These are phyloP conservation scores for Blastobotrys raffinosifermentans DNA, from an alignment of 1,139 yeast species.

Conservation along the genomic window DNA sequence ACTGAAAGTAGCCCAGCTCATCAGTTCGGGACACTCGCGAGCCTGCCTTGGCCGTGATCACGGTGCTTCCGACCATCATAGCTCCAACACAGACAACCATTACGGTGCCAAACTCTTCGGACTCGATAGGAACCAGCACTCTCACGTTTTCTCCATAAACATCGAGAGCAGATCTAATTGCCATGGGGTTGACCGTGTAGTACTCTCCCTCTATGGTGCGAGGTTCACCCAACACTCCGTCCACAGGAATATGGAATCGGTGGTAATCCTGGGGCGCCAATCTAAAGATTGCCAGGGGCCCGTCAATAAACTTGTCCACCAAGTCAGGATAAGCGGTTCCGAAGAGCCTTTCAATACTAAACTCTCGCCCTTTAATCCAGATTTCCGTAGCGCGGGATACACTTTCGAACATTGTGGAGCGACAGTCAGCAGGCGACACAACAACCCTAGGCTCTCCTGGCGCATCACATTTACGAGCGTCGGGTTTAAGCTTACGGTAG, in stretches of 20 bases:
- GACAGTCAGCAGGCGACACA: slow-evolving; percentile 83
- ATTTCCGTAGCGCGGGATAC: slow-evolving; percentile 62
- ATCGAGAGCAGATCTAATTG: slow-evolving; percentile 77
- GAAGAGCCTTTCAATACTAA: slow-evolving; percentile 60
- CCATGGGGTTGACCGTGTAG: slow-evolving; percentile 97
- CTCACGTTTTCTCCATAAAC: slow-evolving; percentile 92
- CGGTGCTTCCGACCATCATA: slow-evolving; percentile 96
- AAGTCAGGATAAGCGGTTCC: slow-evolving; percentile 50
- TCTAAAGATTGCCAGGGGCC: slow-evolving; percentile 72
- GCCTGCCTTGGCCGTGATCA: slow-evolving; percentile 62
- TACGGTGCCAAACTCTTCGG: slow-evolving; percentile 69
- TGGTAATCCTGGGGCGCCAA: slow-evolving; percentile 97
- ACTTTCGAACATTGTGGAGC: slow-evolving; percentile 65
- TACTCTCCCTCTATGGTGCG: slow-evolving; percentile 78
- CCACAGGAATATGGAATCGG: slow-evolving; percentile 84
- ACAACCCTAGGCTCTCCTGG: slow-evolving; percentile 43
- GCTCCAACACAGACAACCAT: slow-evolving; percentile 87
- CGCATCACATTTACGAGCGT: slow-evolving; percentile 65
- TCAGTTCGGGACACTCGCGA: slow-evolving; percentile 60
- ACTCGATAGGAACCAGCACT: slow-evolving; percentile 67
- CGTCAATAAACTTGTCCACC: slow-evolving; percentile 45
- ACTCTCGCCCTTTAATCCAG: slow-evolving; percentile 88
- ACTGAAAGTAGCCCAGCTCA: slow-evolving; percentile 89
- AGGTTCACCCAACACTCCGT: slow-evolving; percentile 63
- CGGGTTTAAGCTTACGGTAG: slow-evolving; percentile 68